These are phyloP conservation scores for Phytophthora syringae DNA, from an alignment of 352 stramenopile species.

Conservation along the genomic window DNA sequence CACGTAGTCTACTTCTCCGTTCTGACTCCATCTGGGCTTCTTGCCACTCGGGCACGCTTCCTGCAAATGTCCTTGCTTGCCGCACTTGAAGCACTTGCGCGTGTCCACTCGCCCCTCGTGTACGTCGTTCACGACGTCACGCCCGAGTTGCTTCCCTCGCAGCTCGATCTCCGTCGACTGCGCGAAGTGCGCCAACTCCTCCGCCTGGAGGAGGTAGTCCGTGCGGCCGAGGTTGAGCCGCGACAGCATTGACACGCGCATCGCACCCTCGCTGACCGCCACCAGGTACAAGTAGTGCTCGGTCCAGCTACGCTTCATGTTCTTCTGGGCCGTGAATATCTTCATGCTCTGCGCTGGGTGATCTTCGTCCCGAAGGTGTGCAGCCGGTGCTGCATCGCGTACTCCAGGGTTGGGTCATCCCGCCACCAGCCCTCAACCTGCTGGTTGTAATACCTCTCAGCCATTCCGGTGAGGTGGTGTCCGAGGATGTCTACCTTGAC, in stretches of 20 bases:
- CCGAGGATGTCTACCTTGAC: slow-evolving; percentile 9
- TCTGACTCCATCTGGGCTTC: neutral
- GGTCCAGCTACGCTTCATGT: slow-evolving; percentile 7
- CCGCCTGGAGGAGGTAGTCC: slow-evolving; percentile 22
- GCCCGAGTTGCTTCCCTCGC: neutral
- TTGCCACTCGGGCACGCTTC: neutral
- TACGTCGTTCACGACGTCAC: slow-evolving; percentile 12
- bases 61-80: slow-evolving; percentile 6
- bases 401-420: slow-evolving; percentile 9
- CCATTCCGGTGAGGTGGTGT: slow-evolving; percentile 6
- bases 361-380: slow-evolving; percentile 27
- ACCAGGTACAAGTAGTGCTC: slow-evolving; percentile 32
- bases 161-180: slow-evolving; percentile 21
- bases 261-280: slow-evolving; percentile 6
- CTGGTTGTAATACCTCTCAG: slow-evolving; percentile 19
- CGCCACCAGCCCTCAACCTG: slow-evolving; percentile 19
- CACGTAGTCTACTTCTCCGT: slow-evolving; percentile 1
- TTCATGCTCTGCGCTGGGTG: slow-evolving; percentile 21
- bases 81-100: slow-evolving; percentile 14
- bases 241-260: slow-evolving; percentile 17
- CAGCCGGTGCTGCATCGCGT: slow-evolving; percentile 17
- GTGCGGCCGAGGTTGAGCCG: slow-evolving; percentile 6
- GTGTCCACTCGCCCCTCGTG: slow-evolving; percentile 5
- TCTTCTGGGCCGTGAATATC: slow-evolving; percentile 19
- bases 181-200: slow-evolving; percentile 29